These are phyloP conservation scores for Alternaria sp. DNA, from an alignment of 2,329 filamentous ascomycete species.

Conservation along the genomic window DNA sequence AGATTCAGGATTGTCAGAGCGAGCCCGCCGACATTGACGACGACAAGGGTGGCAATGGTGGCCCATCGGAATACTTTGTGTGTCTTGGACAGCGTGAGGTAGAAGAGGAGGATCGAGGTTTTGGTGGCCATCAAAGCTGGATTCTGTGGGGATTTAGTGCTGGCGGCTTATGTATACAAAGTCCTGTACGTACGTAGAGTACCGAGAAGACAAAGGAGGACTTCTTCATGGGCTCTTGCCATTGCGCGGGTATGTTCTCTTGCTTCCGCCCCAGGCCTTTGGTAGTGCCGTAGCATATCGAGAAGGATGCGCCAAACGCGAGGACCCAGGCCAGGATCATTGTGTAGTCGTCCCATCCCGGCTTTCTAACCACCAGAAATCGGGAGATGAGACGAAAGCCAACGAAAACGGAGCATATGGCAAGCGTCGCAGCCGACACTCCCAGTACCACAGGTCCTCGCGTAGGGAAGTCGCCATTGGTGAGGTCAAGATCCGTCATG, in stretches of 20 bases:
- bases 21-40: slow-evolving; percentile 79
- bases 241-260: slow-evolving; percentile 60
- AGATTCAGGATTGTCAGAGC: slow-evolving; percentile 86
- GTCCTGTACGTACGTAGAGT: slow-evolving; percentile 58
- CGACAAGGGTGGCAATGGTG: slow-evolving; percentile 78
- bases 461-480: slow-evolving; percentile 26
- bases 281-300: slow-evolving; percentile 68
- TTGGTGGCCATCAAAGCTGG: slow-evolving; percentile 90
- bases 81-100: slow-evolving; percentile 80
- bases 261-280: slow-evolving; percentile 75
- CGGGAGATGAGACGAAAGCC: slow-evolving; percentile 75
- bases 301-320: slow-evolving; percentile 70
- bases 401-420: slow-evolving; percentile 76
- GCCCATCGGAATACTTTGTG: slow-evolving; percentile 78
- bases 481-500: slow-evolving; percentile 32
- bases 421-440: slow-evolving; percentile 73
- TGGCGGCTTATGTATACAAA: not conserved
- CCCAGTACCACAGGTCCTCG: slow-evolving; percentile 63
- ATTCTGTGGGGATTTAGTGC: slow-evolving; percentile 63
- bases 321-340: slow-evolving; percentile 81
- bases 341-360: slow-evolving; percentile 80
- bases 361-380: slow-evolving; percentile 71
- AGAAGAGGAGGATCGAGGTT: slow-evolving; percentile 91
- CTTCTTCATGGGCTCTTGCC: slow-evolving; percentile 62
- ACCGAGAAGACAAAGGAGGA: slow-evolving; percentile 67